Base-by-base conservation (phyloP, 2,329 filamentous ascomycete genomes). In the Helminthosporium solani region DNA sequence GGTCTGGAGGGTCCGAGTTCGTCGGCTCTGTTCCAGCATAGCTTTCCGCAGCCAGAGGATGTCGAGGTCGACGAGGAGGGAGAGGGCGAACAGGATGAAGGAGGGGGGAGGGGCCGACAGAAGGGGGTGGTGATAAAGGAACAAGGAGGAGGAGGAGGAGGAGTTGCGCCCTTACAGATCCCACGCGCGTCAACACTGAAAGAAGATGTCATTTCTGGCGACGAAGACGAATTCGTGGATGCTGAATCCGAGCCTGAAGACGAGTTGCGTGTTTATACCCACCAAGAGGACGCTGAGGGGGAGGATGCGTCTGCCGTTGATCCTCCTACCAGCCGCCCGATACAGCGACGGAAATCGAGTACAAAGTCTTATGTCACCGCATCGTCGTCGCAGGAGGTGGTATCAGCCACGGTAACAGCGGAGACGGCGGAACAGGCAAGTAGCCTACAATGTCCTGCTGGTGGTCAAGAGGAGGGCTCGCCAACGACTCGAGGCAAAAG, bases 11-110 rank as follows among this genome's bases (percentile, higher is more conserved):
- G 66, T 2, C 72, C 70, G 39, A 73, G 68, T 43, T 47, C 64
- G 7, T 67, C 68, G 9, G 68, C 67, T 18, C 51, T 66, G 23
- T 72, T 68, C 50, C 60, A 63, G 35, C 64, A 64, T 37, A 75
- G 71, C 58, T 75, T 75, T 42, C 71, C 70, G 15, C 72, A 73
- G 49, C 73, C 73, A 6, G 63, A 67, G 6, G 62, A 70, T 30
- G 49, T 67, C 7, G 56, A 64, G 3, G 63, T 53, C 7, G 66
- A 64, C 4, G 65, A 65, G 2, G 61, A 67, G 0, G 59, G 57
- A 9, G n/a, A n/a, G n/a, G n/a, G n/a, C n/a, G n/a, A n/a, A n/a
- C n/a, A n/a, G n/a, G 65, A 65, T 2, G 61, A 67, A 0, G 59
- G 57, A 9, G 58, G 59, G 27, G 53, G 23, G 23, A 57, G 59